Base-by-base conservation (phyloP, 805 yeast genomes). In the Myxozyma vanderwaltii region DNA sequence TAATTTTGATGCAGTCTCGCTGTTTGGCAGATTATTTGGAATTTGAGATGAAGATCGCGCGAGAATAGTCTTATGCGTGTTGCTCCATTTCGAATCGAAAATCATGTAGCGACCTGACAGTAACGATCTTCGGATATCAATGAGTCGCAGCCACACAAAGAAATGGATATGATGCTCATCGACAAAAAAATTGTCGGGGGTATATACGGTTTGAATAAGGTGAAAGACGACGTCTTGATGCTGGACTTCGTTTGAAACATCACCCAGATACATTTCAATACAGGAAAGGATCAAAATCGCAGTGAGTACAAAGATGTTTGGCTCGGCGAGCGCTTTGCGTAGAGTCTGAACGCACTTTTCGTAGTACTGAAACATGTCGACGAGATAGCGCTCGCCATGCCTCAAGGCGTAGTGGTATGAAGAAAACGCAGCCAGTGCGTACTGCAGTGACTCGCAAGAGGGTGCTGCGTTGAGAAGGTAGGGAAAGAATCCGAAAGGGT, bases 331-430 rank as follows among this genome's bases (percentile, higher is more conserved):
- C 2, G 54, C 64, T 12, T 50, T 12, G 17, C 29, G 59, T 8
- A 61, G 57, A 35, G 29, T 36, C 10, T 13, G 31, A 17, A 61
- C 31, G 19, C 55, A 57, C 39, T 46, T 40, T 26, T 61, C 64
- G 48, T 61, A 61, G 46, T 54, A 58, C 39, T 52, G 46, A 46
- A 61, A 61, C 62, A 61, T 58, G 15, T 77, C 75, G 29, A 48
- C 57, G 3, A 77, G 79, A 63, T 71, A 80, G 57, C 83, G 72
- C 63, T 80, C 84, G 6, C 84, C 84, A 58, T 81, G 84, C 65
- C 84, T 75, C 53, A 78, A 74, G 45, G 79, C 61, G 56, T 78
- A 70, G 62, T 80, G 82, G 15, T 61, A 61, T 10, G 63, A 35
- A 23, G 59, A 40, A 41, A 61, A 61, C 19, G 64, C 49, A 8